phyloP scores from a whole-genome alignment of 1,284 basidiomycete species.

The Ceraceosorus guamensis region DNA sequence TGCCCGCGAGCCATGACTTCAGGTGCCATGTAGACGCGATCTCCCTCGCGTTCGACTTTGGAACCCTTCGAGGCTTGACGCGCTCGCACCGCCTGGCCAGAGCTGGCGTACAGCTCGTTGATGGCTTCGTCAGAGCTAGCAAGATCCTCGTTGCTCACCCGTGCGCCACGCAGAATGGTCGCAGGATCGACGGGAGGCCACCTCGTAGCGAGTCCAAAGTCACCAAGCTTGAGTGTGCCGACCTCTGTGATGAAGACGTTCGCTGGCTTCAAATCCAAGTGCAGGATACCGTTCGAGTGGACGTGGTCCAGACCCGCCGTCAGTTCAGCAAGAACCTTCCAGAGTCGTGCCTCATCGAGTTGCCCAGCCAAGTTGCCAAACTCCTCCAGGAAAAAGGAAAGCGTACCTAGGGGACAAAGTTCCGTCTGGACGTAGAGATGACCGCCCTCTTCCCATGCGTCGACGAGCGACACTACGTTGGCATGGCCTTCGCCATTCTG shows the following conservation, averaged over 20 bases:
- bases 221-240: conserved; percentile 91
- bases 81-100: not conserved
- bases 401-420: conserved; percentile 84
- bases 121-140: not conserved
- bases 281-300: conserved; percentile 79
- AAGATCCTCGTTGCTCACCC: conserved; percentile 14
- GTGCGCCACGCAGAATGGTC: conserved; percentile 36
- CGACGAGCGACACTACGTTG: conserved; percentile 72
- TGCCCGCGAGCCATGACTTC: conserved; percentile 78
- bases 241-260: conserved; percentile 87
- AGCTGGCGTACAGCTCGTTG: not conserved
- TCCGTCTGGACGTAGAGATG: conserved; percentile 89
- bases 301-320: conserved; percentile 73
- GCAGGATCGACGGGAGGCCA: conserved; percentile 39
- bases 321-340: conserved; percentile 92
- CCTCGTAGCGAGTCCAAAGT: conserved; percentile 66
- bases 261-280: conserved; percentile 95
- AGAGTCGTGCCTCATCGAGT: conserved; percentile 85
- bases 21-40: conserved; percentile 95
- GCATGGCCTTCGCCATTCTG: conserved; percentile 17
- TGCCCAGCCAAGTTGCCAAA: conserved; percentile 74
- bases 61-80: conserved; percentile 9
- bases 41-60: conserved; percentile 71
- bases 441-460: conserved; percentile 94
- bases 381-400: conserved; percentile 84